phyloP scores from a whole-genome alignment of 148 eudicot genomes.

The Rhododendron vialii region DNA sequence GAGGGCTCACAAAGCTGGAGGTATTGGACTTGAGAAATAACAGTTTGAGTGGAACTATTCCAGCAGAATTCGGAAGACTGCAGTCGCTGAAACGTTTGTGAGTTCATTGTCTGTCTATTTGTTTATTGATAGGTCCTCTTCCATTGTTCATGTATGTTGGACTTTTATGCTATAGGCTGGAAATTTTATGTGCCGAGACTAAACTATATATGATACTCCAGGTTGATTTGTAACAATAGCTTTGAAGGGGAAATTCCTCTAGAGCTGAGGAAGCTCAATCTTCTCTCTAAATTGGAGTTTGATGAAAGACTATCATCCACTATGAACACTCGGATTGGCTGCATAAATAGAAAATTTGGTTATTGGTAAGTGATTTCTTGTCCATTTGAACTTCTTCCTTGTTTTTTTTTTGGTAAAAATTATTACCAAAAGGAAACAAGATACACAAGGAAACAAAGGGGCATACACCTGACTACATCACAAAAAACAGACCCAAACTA shows the following conservation, averaged over 20 bases:
- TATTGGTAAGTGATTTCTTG: slow-evolving; percentile 41
- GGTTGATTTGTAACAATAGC: slow-evolving; percentile 71
- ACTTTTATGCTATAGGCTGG: neutral
- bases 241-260: slow-evolving; percentile 59
- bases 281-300: slow-evolving; percentile 52
- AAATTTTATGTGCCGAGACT: neutral
- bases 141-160: neutral
- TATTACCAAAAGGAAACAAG: too few species aligned
- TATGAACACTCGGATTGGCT: slow-evolving; percentile 29
- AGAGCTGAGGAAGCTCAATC: slow-evolving; percentile 52
- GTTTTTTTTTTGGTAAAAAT: too few species aligned
- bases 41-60: slow-evolving; percentile 64
- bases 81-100: slow-evolving; percentile 62
- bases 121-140: slow-evolving; percentile 19
- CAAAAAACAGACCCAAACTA: too few species aligned
- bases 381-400: neutral
- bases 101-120: slow-evolving; percentile 23
- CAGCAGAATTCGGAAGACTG: slow-evolving; percentile 55
- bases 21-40: slow-evolving; percentile 84
- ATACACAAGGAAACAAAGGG: too few species aligned
- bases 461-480: too few species aligned
- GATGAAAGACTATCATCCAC: slow-evolving; percentile 47
- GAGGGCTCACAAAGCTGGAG: slow-evolving; percentile 57
- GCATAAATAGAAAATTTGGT: slow-evolving; percentile 53
- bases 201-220: slow-evolving; percentile 19